These are phyloP conservation scores for Hanseniaspora uvarum DNA, from an alignment of 1,139 yeast species.

Conservation along the genomic window DNA sequence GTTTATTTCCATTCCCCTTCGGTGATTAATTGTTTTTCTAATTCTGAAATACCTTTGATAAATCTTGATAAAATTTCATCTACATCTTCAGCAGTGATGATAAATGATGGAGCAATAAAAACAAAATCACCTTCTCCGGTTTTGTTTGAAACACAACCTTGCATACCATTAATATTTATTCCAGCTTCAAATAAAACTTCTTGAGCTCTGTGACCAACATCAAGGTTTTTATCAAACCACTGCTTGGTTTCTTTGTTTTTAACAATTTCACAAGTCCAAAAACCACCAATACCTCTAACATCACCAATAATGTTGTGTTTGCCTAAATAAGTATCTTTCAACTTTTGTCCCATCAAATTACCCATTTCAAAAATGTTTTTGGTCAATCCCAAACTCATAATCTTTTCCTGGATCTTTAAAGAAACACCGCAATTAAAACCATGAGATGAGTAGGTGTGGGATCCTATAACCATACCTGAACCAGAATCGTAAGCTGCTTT, in stretches of 20 bases:
- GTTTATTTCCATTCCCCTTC: conserved; percentile 19
- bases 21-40: conserved; percentile 19
- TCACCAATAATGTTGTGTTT: conserved; percentile 41
- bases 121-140: conserved; percentile 40
- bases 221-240: conserved; percentile 34
- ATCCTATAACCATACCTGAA: conserved; percentile 40
- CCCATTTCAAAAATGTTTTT: conserved; percentile 44
- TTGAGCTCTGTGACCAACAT: conserved; percentile 33
- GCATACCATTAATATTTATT: conserved; percentile 38
- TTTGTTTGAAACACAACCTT: conserved; percentile 28
- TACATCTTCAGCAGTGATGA: conserved; percentile 39
- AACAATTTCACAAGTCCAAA: conserved; percentile 50
- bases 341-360: conserved; percentile 38
- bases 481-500: conserved; percentile 39
- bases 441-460: conserved; percentile 53
- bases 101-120: conserved; percentile 43
- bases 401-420: conserved; percentile 45
- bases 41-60: conserved; percentile 19
- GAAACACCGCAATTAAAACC: conserved; percentile 52
- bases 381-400: conserved; percentile 38
- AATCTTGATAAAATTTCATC: conserved; percentile 35
- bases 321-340: conserved; percentile 32
- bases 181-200: conserved; percentile 37
- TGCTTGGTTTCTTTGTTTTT: conserved; percentile 43
- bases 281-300: conserved; percentile 52